Evolutionary conservation across 768 basidiomycete genomes (phyloP).

Genomic region (Scleroderma citrinum): DNA sequence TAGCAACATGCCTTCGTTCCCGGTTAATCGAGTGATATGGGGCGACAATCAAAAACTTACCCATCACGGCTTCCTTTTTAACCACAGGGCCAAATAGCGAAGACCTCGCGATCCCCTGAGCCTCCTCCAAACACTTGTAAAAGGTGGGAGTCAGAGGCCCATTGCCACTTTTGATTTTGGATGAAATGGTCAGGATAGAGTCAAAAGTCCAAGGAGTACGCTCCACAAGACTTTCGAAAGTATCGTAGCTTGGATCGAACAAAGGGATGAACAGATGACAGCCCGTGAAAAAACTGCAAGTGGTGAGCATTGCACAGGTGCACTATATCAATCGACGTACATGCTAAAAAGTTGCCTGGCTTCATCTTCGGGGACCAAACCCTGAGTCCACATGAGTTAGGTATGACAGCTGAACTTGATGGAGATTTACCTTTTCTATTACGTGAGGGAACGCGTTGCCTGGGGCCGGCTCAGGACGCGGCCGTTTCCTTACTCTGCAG

Average conservation of each 20-base stretch:
- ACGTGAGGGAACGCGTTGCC: conserved; percentile 86
- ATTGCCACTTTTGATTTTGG: conserved; percentile 87
- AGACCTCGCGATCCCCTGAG: conserved; percentile 91
- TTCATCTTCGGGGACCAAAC: conserved; percentile 78
- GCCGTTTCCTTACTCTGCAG: conserved; percentile 66
- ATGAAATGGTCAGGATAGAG: conserved; percentile 86
- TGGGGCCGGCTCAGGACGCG: conserved; percentile 76
- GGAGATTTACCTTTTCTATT: conserved; percentile 63
- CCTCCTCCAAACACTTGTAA: conserved; percentile 89
- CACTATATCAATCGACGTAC: conserved; percentile 38
- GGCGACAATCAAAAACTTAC: conserved; percentile 34
- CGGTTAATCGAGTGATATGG: neutral
- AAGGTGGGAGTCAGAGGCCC: conserved; percentile 81
- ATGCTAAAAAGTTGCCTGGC: conserved; percentile 90
- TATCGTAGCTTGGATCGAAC: conserved; percentile 90
- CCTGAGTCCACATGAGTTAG: conserved; percentile 37
- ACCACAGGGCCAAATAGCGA: conserved; percentile 92
- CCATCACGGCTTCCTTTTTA: conserved; percentile 92
- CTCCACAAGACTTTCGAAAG: conserved; percentile 86
- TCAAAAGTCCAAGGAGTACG: conserved; percentile 96
- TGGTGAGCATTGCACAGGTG: conserved; percentile 1
- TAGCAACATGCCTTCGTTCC: conserved; percentile 71
- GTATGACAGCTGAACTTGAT: neutral
- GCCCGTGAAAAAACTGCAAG: conserved; percentile 83
- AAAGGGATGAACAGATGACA: conserved; percentile 96